These are phyloP conservation scores for Mycena latifolia DNA, from an alignment of 768 basidiomycete genomes.

Conservation along the genomic window DNA sequence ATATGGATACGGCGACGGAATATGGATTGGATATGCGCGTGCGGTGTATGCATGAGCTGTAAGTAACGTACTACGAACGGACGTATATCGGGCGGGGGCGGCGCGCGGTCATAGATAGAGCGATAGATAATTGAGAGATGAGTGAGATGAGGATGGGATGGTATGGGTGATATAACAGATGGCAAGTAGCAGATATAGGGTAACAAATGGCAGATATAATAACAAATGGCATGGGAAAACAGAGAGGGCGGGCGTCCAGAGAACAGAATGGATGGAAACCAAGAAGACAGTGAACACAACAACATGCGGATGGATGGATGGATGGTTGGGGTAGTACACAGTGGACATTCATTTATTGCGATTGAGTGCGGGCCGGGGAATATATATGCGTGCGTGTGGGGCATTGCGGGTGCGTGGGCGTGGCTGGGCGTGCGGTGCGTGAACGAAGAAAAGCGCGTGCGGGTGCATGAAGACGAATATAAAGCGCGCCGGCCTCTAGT, in stretches of 20 bases:
- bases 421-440: constrained; percentile 11
- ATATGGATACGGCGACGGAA: constrained; percentile 10
- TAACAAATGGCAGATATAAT: constrained; percentile 22
- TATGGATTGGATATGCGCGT: neutral
- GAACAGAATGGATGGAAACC: constrained; percentile 17
- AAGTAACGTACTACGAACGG: neutral
- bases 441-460: constrained; percentile 7
- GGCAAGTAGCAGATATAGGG: constrained; percentile 9
- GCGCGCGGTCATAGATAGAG: constrained; percentile 1
- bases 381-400: constrained; percentile 30
- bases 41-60: neutral
- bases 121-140: constrained; percentile 14
- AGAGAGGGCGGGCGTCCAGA: constrained; percentile 17
- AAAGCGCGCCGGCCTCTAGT: constrained; percentile 25
- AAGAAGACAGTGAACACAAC: constrained; percentile 27
- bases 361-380: constrained; percentile 18
- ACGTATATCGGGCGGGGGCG: neutral
- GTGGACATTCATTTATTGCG: constrained; percentile 23
- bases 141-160: constrained; percentile 16
- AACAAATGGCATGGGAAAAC: constrained; percentile 10
- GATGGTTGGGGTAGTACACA: constrained; percentile 28
- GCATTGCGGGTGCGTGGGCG: constrained; percentile 5
- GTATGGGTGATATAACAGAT: constrained; percentile 8
- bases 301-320: constrained; percentile 24
- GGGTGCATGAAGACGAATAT: constrained; percentile 1